These are phyloP conservation scores for Scheffersomyces titani DNA, from an alignment of 1,139 yeast species.

Conservation along the genomic window DNA sequence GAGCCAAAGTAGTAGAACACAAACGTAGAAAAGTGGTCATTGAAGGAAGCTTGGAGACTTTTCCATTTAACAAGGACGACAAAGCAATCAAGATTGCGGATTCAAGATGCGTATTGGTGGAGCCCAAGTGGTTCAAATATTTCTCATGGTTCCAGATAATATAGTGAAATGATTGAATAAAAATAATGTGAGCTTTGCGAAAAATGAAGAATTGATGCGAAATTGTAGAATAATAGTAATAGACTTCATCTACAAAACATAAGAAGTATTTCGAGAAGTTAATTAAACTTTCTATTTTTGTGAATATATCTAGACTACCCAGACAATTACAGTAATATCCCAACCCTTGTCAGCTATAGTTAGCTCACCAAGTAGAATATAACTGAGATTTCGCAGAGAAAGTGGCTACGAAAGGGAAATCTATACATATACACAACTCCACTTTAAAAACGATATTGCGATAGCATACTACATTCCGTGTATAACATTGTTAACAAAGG, in stretches of 20 bases:
- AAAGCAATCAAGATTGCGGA: constrained; percentile 47
- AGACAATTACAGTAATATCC: too few species aligned
- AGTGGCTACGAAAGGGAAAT: too few species aligned
- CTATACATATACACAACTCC: too few species aligned
- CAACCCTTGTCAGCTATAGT: too few species aligned
- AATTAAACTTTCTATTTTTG: too few species aligned
- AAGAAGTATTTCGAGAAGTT: too few species aligned
- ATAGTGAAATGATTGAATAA: background rate
- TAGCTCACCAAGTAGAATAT: too few species aligned
- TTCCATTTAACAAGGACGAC: constrained; percentile 27
- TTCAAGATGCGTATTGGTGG: constrained; percentile 67
- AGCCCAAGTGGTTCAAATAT: constrained; percentile 79
- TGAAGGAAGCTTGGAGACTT: constrained; percentile 59
- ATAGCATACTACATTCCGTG: background rate
- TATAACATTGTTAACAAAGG: too few species aligned
- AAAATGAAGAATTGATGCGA: background rate
- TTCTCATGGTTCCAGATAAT: constrained; percentile 55
- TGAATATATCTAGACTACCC: too few species aligned
- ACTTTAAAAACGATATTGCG: too few species aligned
- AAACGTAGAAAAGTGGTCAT: constrained; percentile 84
- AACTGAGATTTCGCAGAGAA: too few species aligned
- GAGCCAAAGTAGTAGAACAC: constrained; percentile 63
- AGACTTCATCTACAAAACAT: background rate
- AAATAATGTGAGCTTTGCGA: background rate
- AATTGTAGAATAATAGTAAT: background rate